Evolutionary conservation across 352 stramenopile species (phyloP).

Genomic region (Phytophthora ohioensis): DNA sequence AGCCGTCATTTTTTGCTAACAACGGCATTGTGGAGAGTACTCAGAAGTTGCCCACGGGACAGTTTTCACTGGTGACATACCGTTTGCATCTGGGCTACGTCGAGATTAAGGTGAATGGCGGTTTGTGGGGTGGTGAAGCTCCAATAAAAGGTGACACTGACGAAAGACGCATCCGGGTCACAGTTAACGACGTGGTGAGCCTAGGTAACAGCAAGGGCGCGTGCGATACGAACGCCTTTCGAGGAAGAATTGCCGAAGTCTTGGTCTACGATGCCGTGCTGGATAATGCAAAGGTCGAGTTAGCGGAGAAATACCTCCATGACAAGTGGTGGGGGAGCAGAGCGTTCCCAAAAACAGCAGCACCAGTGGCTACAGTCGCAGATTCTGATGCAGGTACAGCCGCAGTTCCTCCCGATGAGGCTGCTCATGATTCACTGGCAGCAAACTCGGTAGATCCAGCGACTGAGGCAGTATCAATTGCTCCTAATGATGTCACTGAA

Average conservation of each 20-base stretch:
- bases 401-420: background rate
- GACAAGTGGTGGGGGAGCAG: conserved; percentile 58
- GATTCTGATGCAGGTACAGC: conserved; percentile 1
- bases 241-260: conserved; percentile 63
- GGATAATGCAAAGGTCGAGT: conserved; percentile 36
- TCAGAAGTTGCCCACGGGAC: conserved; percentile 23
- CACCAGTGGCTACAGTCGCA: background rate
- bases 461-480: background rate
- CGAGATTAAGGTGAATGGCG: conserved; percentile 56
- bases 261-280: conserved; percentile 60
- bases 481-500: background rate
- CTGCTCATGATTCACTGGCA: background rate
- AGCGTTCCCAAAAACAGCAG: conserved; percentile 22
- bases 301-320: conserved; percentile 56
- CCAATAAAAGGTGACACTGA: conserved; percentile 12
- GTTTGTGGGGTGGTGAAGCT: conserved; percentile 32
- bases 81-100: conserved; percentile 51
- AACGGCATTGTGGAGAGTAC: conserved; percentile 50
- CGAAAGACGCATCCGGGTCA: conserved; percentile 47
- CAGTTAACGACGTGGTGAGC: conserved; percentile 54
- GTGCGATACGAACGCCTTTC: conserved; percentile 71
- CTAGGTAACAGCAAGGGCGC: conserved; percentile 61
- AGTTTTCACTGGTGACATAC: conserved; percentile 56
- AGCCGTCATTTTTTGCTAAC: conserved; percentile 62
- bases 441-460: background rate